Base-by-base conservation (phyloP, 768 basidiomycete genomes). In the Zangia roseola region DNA sequence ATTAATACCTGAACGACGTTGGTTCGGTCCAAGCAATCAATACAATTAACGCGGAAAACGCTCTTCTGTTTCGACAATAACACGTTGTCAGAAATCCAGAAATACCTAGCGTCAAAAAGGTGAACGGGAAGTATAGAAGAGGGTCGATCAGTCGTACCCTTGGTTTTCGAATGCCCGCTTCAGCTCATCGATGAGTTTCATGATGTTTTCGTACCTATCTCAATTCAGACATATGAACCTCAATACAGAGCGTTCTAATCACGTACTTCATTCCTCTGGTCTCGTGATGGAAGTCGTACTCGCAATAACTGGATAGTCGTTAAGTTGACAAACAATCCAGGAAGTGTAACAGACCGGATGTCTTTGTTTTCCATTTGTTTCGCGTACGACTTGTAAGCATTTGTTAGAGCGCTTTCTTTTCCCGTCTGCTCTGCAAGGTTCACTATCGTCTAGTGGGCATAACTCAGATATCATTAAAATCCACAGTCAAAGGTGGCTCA, bases 11-110 rank as follows among this genome's bases (percentile, higher is more conserved):
- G 86, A 9, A 97, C 91, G 20, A 97, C 94, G 62, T 95, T 97
- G 13, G 95, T 97, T 43, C 95, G 75, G 63, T 98, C 95, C 35
- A 97, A 72, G 59, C 94, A 95, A 62, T 98, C 95, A 38, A 97
- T 94, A 64, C 95, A 98, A 61, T 95, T 97, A 20, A 93, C 81
- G 4, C 94, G 81, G 69, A 90, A 97, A 3, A 87, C 82, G 1
- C 91, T 92, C 49, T 82, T 84, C 65, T 98, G 94, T 59, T 82
- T 79, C 6, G 90, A 86, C 65, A 94, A 75, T 12, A 86, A 73
- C 13, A 72, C 72, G 25, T 81, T 72, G 47, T 86, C 79, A 2
- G 87, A 86, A 17, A 88, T 79, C 91, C 92, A 94, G 50, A 91
- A 79, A 63, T 88, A 94, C 25, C 88, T 91, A 50, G 44, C 25